phyloP scores from a whole-genome alignment of 352 stramenopile species.

The Salisapilia sapeloensis region DNA sequence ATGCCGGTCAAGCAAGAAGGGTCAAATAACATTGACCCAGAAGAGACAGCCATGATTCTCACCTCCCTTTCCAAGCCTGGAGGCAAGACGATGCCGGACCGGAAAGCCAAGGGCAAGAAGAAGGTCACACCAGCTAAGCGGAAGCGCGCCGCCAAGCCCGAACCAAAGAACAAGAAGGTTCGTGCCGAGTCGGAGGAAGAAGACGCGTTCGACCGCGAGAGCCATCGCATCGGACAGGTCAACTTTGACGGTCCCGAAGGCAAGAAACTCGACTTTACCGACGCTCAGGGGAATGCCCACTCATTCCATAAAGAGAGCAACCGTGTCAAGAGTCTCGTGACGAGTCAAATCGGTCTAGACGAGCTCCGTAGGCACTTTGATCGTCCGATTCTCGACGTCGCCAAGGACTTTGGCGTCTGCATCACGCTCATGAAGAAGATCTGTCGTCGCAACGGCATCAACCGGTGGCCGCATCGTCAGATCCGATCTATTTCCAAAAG shows the following conservation, averaged over 20 bases:
- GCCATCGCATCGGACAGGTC: constrained; percentile 39
- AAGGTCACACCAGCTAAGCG: constrained; percentile 10
- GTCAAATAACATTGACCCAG: constrained; percentile 27
- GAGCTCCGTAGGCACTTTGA: constrained; percentile 75
- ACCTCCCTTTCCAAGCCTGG: no score
- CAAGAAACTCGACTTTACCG: constrained; percentile 58
- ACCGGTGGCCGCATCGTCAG: constrained; percentile 48
- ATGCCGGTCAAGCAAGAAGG: constrained; percentile 3
- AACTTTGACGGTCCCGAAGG: constrained; percentile 54
- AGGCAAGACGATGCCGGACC: no score
- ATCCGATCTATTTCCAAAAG: constrained; percentile 76
- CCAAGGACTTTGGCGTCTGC: constrained; percentile 80
- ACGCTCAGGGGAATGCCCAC: constrained; percentile 58
- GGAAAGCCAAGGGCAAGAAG: no score
- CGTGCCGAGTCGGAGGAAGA: constrained; percentile 20
- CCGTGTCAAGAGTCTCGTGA: constrained; percentile 73
- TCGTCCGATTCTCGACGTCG: constrained; percentile 77
- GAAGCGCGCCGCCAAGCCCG: not conserved
- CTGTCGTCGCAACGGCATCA: constrained; percentile 48
- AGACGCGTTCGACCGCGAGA: constrained; percentile 2
- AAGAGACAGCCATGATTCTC: constrained; percentile 78
- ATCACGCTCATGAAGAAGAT: constrained; percentile 84
- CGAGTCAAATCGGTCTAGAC: constrained; percentile 80
- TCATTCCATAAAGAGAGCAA: constrained; percentile 74
- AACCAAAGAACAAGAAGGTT: constrained; percentile 2